These are phyloP conservation scores for Kodamaea kaohsiungensis DNA, from an alignment of 805 yeast genomes.

Conservation along the genomic window DNA sequence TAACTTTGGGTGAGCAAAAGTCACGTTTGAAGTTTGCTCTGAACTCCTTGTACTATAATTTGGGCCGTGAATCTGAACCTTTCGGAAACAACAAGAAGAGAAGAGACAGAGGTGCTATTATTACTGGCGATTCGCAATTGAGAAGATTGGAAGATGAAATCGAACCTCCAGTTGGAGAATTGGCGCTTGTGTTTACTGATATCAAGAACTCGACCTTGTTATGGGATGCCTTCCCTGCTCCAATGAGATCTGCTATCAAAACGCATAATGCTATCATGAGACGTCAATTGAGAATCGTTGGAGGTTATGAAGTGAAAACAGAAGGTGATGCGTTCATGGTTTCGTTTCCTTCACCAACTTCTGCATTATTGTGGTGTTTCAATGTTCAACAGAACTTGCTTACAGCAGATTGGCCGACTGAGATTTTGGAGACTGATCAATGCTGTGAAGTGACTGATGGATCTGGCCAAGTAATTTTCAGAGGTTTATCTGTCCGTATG, in stretches of 20 bases:
- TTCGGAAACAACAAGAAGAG: conserved; percentile 34
- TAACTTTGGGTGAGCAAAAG: conserved; percentile 62
- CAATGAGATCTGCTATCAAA: conserved; percentile 96
- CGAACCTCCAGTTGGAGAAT: conserved; percentile 89
- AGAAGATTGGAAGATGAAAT: conserved; percentile 88
- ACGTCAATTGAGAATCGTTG: conserved; percentile 84
- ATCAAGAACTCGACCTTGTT: conserved; percentile 89
- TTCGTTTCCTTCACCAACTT: conserved; percentile 87
- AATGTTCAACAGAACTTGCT: conserved; percentile 84
- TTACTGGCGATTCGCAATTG: conserved; percentile 68
- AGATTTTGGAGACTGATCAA: conserved; percentile 79
- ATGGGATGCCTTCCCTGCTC: conserved; percentile 91
- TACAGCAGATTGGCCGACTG: conserved; percentile 92
- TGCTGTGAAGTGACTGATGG: conserved; percentile 78
- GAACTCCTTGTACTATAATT: conserved; percentile 35
- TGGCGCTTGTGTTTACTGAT: conserved; percentile 97
- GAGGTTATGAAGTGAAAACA: conserved; percentile 97
- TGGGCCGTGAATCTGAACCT: conserved; percentile 34
- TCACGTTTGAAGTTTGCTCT: conserved; percentile 28
- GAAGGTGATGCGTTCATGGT: conserved; percentile 99
- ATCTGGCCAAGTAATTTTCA: conserved; percentile 59
- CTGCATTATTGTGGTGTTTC: conserved; percentile 93
- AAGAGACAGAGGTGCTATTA: conserved; percentile 48
- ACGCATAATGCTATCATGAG: conserved; percentile 94
- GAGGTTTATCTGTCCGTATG: conserved; percentile 95